Evolutionary conservation across 306 rosid genomes (phyloP), one percentile per base, ranked within the genome.

Genomic region (Trifolium pratense): DNA sequence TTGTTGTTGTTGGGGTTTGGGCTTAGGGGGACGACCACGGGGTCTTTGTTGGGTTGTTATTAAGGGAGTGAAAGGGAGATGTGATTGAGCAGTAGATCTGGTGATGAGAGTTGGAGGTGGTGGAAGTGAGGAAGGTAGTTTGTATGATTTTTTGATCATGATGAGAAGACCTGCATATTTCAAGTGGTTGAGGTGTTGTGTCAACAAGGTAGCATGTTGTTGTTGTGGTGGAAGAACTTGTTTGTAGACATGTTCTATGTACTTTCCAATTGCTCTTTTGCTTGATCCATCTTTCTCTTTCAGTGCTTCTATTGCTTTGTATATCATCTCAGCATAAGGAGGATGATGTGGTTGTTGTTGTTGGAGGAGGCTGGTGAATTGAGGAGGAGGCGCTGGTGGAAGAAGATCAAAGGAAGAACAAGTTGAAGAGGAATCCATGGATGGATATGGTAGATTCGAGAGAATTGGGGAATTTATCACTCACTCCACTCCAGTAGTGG

Each of bases 311-410:
- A 91, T 80, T 15, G 96, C 97, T 9, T 78, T 21, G 34, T 45
- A 74, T 77, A 91, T 89, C 97, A 89, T 91, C 97, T 87, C 92
- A 4, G 83, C 86, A 13, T 89, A 89, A 7, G 92, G 74, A 2
- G 92, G 97, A 56, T 85, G 73, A 31, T 11, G 8, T 39, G 34
- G 20, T 13, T 39, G 53, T 5, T 71, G 49, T 67, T 59, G 52
- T 2, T 39, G 65, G 55, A 71, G 85, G 8, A 49, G 1, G 3
- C 65, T 10, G 59, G 51, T 49, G 36, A 74, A 11, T 7, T 20
- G 32, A 9, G 74, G 16, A 3, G 51, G 15, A 9, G 68, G 60
- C 3, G n/a, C n/a, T n/a, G 71, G 65, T 7, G 39, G 2, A 36
- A 7, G 32, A 75, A 55, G 65, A 45, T 31, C 66, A 58, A 66